phyloP scores from a whole-genome alignment of 2,329 filamentous ascomycete species.

The Colletotrichum plurivorum region DNA sequence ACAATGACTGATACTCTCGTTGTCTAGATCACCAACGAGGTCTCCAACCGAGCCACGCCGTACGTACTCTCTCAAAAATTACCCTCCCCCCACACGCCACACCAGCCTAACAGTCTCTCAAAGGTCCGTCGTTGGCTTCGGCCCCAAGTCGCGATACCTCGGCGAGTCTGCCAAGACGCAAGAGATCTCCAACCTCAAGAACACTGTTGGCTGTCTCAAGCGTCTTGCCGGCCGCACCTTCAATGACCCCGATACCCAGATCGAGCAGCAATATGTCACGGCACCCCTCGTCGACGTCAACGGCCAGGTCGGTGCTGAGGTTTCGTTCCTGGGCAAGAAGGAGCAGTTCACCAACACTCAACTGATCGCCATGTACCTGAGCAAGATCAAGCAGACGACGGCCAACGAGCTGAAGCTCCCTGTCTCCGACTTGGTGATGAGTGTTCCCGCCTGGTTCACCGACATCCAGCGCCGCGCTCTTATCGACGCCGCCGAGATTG shows the following conservation, averaged over 20 bases:
- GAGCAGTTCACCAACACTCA: slow-evolving; percentile 95
- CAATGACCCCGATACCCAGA: slow-evolving; percentile 91
- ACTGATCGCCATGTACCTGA: slow-evolving; percentile 94
- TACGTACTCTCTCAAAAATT: slow-evolving; percentile 65
- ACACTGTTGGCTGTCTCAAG: slow-evolving; percentile 94
- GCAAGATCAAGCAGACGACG: slow-evolving; percentile 92
- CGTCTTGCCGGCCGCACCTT: slow-evolving; percentile 89
- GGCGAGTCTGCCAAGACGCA: slow-evolving; percentile 98
- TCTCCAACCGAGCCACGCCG: slow-evolving; percentile 98
- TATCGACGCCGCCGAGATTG: slow-evolving; percentile 92
- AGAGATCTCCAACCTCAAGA: slow-evolving; percentile 99
- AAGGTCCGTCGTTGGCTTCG: slow-evolving; percentile 95
- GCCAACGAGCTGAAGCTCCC: slow-evolving; percentile 89
- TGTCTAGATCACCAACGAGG: slow-evolving; percentile 94
- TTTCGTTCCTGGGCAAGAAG: slow-evolving; percentile 94
- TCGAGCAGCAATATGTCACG: slow-evolving; percentile 93
- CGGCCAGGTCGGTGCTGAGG: slow-evolving; percentile 95
- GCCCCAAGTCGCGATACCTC: slow-evolving; percentile 92
- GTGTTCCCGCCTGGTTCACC: slow-evolving; percentile 96
- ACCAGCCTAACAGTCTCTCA: slow-evolving; percentile 30
- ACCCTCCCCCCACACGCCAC: not conserved
- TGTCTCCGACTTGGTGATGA: slow-evolving; percentile 93
- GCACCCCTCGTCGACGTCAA: slow-evolving; percentile 89
- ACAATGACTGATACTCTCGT: slow-evolving; percentile 38
- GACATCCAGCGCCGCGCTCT: slow-evolving; percentile 91